Conservation (phyloP, 495 filamentous ascomycete species). For the Penicillium nucicola region DNA sequence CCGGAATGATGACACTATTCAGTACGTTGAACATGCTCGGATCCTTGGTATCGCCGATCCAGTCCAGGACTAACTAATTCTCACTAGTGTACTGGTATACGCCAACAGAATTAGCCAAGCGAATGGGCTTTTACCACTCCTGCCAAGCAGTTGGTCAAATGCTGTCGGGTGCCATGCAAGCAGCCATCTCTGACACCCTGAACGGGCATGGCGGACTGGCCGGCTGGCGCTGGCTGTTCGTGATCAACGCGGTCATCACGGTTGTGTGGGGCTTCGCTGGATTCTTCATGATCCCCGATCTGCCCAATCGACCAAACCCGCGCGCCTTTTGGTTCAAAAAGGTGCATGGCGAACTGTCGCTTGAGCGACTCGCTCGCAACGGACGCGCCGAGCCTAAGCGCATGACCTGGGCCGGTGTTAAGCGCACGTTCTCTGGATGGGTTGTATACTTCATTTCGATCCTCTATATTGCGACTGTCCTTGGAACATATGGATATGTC, state of each 20-base stretch:
- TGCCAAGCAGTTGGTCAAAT: conserved; percentile 35
- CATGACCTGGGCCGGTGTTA: conserved; percentile 26
- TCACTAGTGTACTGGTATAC: conserved; percentile 32
- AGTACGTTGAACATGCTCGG: no score
- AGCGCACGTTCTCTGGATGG: conserved; percentile 30
- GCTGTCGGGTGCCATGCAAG: conserved; percentile 33
- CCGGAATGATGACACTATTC: conserved; percentile 32
- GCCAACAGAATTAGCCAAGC: conserved; percentile 43
- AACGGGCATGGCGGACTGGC: conserved; percentile 52
- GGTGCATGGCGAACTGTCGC: conserved; percentile 22
- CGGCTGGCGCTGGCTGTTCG: conserved; percentile 70
- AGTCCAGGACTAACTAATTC: not conserved
- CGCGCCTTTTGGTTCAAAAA: conserved; percentile 32
- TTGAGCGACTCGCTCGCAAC: conserved; percentile 27
- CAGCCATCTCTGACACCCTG: conserved; percentile 40
- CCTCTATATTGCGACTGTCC: conserved; percentile 27
- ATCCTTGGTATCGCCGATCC: no score
- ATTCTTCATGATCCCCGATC: conserved; percentile 58
- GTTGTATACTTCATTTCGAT: conserved; percentile 30
- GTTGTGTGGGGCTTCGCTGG: conserved; percentile 56
- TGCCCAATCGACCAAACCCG: conserved; percentile 28
- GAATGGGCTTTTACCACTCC: conserved; percentile 41
- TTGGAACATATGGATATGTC: conserved; percentile 30
- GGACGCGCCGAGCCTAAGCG: conserved; percentile 30
- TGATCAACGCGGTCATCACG: conserved; percentile 49